Evolutionary conservation across 2,329 filamentous ascomycete genomes (phyloP), one percentile per base, ranked within the genome.

Genomic region (Cadophora luteo-olivacea): DNA sequence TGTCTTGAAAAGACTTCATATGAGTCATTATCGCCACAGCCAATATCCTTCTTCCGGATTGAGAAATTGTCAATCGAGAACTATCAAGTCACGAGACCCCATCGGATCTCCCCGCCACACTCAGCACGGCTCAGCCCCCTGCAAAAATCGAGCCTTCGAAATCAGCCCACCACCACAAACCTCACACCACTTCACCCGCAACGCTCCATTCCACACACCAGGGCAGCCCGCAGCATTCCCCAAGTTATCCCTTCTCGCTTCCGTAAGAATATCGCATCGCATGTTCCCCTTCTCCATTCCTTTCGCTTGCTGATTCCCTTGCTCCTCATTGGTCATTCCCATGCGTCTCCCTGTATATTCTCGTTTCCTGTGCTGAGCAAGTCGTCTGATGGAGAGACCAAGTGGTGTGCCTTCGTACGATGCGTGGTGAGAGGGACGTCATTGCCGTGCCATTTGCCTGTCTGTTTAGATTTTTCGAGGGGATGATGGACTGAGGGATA

Each of bases 361-460:
- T n/a, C 16, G 41, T 49, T 49, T 49, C 19, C 45, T 22, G 45
- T 38, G 36, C 12, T 38, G 36, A 14, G 36, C 4, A 38, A 38
- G 36, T 60, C 57, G 38, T 33, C 57, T 60, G 57, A 60, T 38
- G 29, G 36, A 3, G 45, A 22, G 22, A 4, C 5, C 19, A 11
- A 22, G 12, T 49, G 57, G 12, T 60, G 33, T 25, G n/a, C 29
- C 22, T 60, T 60, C 57, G 57, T 60, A 60, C 33, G 33, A 60
- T 41, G 33, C 22, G 22, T 41, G 33, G 57, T 36, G 33, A 60
- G 57, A 55, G 57, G 33, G 6, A 60, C 57, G 33, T 60, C 57
- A 60, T 60, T 45, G 33, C 41, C 57, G 36, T 16, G 29, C 16
- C 33, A 58, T 60, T 38, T 58, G 45, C 9, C 3, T 16, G 51